Evolutionary conservation across 805 yeast species (phyloP).

Genomic region (Ogataea naganishii): DNA sequence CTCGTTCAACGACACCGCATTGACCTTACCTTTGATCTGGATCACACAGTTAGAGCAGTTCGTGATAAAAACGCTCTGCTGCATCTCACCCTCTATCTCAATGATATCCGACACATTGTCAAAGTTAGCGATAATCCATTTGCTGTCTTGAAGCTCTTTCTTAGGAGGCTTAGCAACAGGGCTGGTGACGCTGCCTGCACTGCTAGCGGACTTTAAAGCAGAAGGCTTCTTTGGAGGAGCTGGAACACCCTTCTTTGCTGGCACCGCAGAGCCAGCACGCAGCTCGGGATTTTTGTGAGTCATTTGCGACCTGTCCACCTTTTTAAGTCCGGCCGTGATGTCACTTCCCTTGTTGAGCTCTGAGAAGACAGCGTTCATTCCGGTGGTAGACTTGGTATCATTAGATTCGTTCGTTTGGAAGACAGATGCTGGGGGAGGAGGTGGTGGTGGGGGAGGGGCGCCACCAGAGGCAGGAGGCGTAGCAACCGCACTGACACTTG

Average conservation of each 20-base stretch:
- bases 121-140: slow-evolving; percentile 83
- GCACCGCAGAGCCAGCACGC: slow-evolving; percentile 48
- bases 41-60: slow-evolving; percentile 66
- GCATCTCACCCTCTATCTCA: slow-evolving; percentile 68
- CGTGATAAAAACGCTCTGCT: slow-evolving; percentile 85
- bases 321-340: slow-evolving; percentile 79
- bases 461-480: slow-evolving; percentile 22
- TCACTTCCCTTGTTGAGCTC: slow-evolving; percentile 79
- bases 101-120: slow-evolving; percentile 56
- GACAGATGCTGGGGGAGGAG: slow-evolving; percentile 73
- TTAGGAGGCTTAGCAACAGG: slow-evolving; percentile 37
- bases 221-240: slow-evolving; percentile 80
- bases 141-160: slow-evolving; percentile 73
- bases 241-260: slow-evolving; percentile 47
- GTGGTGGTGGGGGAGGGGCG: slow-evolving; percentile 84
- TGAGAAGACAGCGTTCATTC: slow-evolving; percentile 87
- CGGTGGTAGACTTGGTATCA: slow-evolving; percentile 27
- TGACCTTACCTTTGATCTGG: slow-evolving; percentile 85
- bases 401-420: slow-evolving; percentile 33
- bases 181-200: too few species aligned
- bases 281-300: slow-evolving; percentile 86
- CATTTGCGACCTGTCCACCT: slow-evolving; percentile 90
- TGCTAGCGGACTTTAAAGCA: too few species aligned
- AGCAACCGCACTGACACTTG: slow-evolving; percentile 14
- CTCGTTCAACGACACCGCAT: slow-evolving; percentile 73